phyloP scores from a whole-genome alignment of 805 yeast species.

The Candida cerambycidarum region DNA sequence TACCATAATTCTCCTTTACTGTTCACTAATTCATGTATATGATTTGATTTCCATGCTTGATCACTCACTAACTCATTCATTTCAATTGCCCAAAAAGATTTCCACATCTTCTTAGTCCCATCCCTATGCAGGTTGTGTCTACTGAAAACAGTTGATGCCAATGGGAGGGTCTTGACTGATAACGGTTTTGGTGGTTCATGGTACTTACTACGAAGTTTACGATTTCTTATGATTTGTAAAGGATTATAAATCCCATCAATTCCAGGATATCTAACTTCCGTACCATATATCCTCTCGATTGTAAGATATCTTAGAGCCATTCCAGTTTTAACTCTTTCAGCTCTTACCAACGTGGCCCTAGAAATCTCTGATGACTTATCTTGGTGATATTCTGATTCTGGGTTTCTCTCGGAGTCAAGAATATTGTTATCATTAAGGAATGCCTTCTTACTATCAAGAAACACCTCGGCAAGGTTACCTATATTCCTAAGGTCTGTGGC shows the following conservation, averaged over 20 bases:
- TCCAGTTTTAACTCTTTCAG: slow-evolving; percentile 48
- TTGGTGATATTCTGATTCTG: background rate
- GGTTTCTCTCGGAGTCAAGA: slow-evolving; percentile 24
- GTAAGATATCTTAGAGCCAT: slow-evolving; percentile 51
- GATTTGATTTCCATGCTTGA: slow-evolving; percentile 53
- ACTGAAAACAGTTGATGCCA: slow-evolving; percentile 67
- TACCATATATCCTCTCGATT: slow-evolving; percentile 40
- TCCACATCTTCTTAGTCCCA: slow-evolving; percentile 33
- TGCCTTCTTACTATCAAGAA: slow-evolving; percentile 42
- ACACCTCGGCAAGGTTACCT: slow-evolving; percentile 32
- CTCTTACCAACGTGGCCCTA: slow-evolving; percentile 42
- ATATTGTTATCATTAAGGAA: slow-evolving; percentile 45
- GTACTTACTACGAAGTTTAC: slow-evolving; percentile 55
- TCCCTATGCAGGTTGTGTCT: slow-evolving; percentile 21
- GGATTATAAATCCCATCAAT: slow-evolving; percentile 79
- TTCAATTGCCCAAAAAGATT: slow-evolving; percentile 64
- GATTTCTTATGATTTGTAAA: slow-evolving; percentile 73
- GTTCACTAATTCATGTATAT: slow-evolving; percentile 51
- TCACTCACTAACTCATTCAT: slow-evolving; percentile 59
- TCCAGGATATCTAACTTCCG: slow-evolving; percentile 36
- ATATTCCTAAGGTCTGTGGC: slow-evolving; percentile 19
- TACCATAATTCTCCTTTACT: slow-evolving; percentile 54
- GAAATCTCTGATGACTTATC: slow-evolving; percentile 22
- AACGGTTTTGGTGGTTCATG: slow-evolving; percentile 47
- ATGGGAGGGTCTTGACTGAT: slow-evolving; percentile 49